Evolutionary conservation across 2,329 filamentous ascomycete genomes (phyloP), one percentile per base, ranked within the genome.

Genomic region (Colletotrichum orbiculare): DNA sequence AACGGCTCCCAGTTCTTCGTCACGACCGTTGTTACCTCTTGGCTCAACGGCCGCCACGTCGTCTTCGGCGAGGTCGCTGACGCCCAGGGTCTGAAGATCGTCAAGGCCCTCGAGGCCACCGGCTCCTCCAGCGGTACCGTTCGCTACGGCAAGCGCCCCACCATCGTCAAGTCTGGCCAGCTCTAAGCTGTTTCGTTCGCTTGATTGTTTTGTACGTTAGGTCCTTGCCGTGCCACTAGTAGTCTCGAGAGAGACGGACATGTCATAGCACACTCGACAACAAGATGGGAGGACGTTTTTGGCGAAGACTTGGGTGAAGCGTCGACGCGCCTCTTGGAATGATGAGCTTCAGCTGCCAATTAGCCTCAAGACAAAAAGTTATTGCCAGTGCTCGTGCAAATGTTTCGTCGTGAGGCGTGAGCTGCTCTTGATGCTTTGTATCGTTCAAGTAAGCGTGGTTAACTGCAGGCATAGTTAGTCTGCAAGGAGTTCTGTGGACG

Each of bases 1-100:
- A 99, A 99, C 83, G 96, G 96, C 74, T 97, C 93, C 55, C 95
- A 98, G 81, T 98, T 98, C 87, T 98, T 98, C 86, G 84, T 98
- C 77, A 98, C 95, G 74, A 98, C 95, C 61, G 93, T 97, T 54
- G 86, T 89, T 66, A 98, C 96, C 67, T 89, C 90, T 60, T 97
- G 97, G 86, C 85, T 96, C 72, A 87, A 96, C 78, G 88, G 87
- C 76, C 91, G 91, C 79, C 92, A 96, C 85, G 91, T 94, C 79
- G 91, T 94, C 77, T 94, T 94, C 81, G 93, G 92, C 77, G 84
- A 92, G 82, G 91, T 94, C 50, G 81, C 82, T 64, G 83, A 85
- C 68, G 66, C 77, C 1, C 70, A 78, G 48, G 83, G 81, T 62
- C 71, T 87, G 77, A 73, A 79, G 37, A 69, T 89, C 63, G 87